Evolutionary conservation across 768 basidiomycete genomes (phyloP).

Genomic region (Suillus plorans): DNA sequence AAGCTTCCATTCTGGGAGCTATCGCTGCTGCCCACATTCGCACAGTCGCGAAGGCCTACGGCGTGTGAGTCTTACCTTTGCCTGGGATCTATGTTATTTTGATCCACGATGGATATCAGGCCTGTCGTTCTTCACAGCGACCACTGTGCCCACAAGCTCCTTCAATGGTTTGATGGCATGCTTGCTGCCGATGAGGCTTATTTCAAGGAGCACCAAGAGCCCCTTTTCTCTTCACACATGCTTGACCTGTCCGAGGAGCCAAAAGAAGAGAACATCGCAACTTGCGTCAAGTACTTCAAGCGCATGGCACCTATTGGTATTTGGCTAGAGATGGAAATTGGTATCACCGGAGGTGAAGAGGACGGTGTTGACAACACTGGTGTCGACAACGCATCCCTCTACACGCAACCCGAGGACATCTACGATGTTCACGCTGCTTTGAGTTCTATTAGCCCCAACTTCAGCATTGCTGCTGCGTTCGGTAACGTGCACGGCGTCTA

Average conservation of each 20-base stretch:
- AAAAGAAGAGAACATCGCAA: slow-evolving; percentile 92
- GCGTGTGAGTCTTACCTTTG: slow-evolving; percentile 63
- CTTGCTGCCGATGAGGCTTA: slow-evolving; percentile 93
- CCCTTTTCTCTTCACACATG: slow-evolving; percentile 98
- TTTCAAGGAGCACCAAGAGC: slow-evolving; percentile 83
- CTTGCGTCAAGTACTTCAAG: slow-evolving; percentile 91
- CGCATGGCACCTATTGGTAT: slow-evolving; percentile 89
- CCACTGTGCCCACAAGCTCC: slow-evolving; percentile 97
- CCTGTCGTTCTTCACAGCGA: slow-evolving; percentile 98
- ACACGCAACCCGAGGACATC: slow-evolving; percentile 97
- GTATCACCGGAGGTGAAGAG: slow-evolving; percentile 99
- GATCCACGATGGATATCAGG: slow-evolving; percentile 37
- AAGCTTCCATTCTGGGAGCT: slow-evolving; percentile 93
- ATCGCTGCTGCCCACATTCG: slow-evolving; percentile 89
- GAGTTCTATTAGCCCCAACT: slow-evolving; percentile 82
- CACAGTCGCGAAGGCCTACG: slow-evolving; percentile 84
- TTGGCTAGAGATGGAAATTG: slow-evolving; percentile 99
- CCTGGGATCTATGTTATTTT: slow-evolving; percentile 5
- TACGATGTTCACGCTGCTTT: slow-evolving; percentile 89
- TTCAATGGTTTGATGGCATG: slow-evolving; percentile 99
- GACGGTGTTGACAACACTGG: slow-evolving; percentile 98
- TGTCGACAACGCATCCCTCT: slow-evolving; percentile 90
- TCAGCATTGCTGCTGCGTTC: slow-evolving; percentile 97
- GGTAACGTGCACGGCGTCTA: slow-evolving; percentile 99
- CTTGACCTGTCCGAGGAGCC: slow-evolving; percentile 93